phyloP scores from a whole-genome alignment of 495 filamentous ascomycete species.

The Podospora australis region DNA sequence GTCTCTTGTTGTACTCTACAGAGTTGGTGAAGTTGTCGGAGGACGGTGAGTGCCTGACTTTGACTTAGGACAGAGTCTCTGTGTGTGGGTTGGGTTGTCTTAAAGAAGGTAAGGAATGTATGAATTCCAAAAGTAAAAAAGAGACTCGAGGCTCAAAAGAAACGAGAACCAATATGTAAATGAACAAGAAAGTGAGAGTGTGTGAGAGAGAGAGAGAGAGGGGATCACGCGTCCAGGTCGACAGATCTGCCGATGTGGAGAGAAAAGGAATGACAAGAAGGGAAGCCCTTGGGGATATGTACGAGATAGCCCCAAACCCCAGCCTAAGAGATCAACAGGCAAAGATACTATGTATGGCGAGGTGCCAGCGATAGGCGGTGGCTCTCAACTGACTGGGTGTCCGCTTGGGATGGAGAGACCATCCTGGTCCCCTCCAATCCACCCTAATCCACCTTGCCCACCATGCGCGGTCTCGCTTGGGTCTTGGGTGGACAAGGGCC shows the following conservation, averaged over 20 bases:
- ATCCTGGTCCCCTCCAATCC: conserved; percentile 2
- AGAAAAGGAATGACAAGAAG: conserved; percentile 34
- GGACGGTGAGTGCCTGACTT: conserved; percentile 2
- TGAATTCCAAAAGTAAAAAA: conserved; percentile 33
- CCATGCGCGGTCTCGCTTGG: conserved; percentile 36
- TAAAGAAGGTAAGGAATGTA: conserved; percentile 38
- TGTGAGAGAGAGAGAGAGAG: conserved; percentile 17
- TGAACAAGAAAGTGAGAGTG: conserved; percentile 43
- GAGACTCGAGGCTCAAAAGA: conserved; percentile 37
- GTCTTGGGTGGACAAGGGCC: conserved; percentile 38
- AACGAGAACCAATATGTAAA: conserved; percentile 45
- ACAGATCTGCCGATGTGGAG: conserved; percentile 44
- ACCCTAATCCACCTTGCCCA: conserved; percentile 23
- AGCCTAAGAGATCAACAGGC: conserved; percentile 30
- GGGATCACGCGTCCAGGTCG: conserved; percentile 39
- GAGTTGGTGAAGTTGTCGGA: not conserved
- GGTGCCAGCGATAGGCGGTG: conserved; percentile 26
- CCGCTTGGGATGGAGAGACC: conserved; percentile 14
- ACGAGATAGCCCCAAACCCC: conserved; percentile 19
- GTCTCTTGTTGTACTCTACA: not conserved
- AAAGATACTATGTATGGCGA: conserved; percentile 33
- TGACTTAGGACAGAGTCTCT: conserved; percentile 16
- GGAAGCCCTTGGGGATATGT: conserved; percentile 46
- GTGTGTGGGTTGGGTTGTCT: conserved; percentile 5
- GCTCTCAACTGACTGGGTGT: conserved; percentile 10